Conservation (phyloP, 495 filamentous ascomycete genomes). For the Aspergillus incahuasiensis region DNA sequence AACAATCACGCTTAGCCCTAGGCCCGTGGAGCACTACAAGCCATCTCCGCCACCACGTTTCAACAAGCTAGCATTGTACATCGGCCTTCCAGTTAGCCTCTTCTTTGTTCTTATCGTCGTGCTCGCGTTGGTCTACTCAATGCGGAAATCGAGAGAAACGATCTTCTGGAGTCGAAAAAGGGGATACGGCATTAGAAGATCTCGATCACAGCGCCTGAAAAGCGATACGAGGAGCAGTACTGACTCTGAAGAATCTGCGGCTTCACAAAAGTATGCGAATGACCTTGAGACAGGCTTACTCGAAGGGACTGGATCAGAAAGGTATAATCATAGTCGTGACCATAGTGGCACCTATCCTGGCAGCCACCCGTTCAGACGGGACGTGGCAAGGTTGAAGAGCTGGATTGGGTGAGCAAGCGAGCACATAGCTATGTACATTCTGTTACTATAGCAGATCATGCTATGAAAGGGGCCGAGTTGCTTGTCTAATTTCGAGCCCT, state of each 20-base stretch:
- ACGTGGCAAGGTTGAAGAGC: constrained; percentile 18
- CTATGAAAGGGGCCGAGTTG: neutral
- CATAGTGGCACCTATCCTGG: constrained; percentile 9
- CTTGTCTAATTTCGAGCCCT: neutral
- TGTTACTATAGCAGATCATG: neutral
- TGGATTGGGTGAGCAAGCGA: constrained; percentile 11
- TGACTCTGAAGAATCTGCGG: constrained; percentile 1
- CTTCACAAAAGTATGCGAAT: constrained; percentile 13
- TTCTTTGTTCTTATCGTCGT: constrained; percentile 20
- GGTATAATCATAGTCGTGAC: constrained; percentile 11
- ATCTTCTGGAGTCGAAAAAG: constrained; percentile 14
- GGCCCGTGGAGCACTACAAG: constrained; percentile 24
- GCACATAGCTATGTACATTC: neutral
- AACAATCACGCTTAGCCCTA: constrained; percentile 20
- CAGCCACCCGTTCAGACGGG: constrained; percentile 13
- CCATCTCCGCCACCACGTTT: constrained; percentile 21
- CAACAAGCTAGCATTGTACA: constrained; percentile 22
- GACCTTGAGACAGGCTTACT: constrained; percentile 12
- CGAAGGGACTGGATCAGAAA: constrained; percentile 5
- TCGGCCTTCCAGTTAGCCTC: constrained; percentile 24
- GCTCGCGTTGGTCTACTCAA: constrained; percentile 21
- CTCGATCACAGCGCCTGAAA: constrained; percentile 14
- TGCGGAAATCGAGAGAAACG: constrained; percentile 22
- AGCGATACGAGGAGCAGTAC: neutral
- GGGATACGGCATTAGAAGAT: constrained; percentile 22